Conservation (phyloP, 345 rosid species). For the Bruguiera parviflora region DNA sequence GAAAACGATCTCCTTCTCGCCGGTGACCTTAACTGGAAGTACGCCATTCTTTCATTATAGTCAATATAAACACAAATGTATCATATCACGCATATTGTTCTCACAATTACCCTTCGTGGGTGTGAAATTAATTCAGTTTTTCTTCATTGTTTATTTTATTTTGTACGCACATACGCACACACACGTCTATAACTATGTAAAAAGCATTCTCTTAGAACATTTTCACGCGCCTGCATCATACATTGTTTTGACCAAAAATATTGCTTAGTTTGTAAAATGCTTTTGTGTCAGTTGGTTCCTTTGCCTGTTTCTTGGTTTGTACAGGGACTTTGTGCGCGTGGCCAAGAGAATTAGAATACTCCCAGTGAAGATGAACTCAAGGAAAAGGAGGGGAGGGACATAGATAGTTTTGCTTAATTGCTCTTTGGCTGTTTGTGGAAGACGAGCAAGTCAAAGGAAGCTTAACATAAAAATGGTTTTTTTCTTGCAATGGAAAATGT, state of each 20-base stretch:
- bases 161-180: no score
- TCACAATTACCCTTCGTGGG: no score
- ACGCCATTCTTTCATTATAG: constrained; percentile 2
- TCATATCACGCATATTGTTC: not conserved
- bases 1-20: constrained; percentile 93
- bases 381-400: constrained; percentile 40
- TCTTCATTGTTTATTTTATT: no score
- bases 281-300: not conserved
- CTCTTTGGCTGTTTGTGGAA: not conserved
- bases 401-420: not conserved
- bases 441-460: no score
- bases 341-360: constrained; percentile 85
- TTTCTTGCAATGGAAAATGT: no score
- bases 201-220: no score
- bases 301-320: not conserved
- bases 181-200: no score
- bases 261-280: no score
- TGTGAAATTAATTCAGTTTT: no score
- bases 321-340: constrained; percentile 87
- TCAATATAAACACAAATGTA: not conserved
- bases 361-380: constrained; percentile 62
- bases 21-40: constrained; percentile 93
- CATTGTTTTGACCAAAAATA: no score
- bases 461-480: no score
- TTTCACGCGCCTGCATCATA: no score